Base-by-base conservation (phyloP, 2,329 filamentous ascomycete species). In the Pseudocercospora cruenta region DNA sequence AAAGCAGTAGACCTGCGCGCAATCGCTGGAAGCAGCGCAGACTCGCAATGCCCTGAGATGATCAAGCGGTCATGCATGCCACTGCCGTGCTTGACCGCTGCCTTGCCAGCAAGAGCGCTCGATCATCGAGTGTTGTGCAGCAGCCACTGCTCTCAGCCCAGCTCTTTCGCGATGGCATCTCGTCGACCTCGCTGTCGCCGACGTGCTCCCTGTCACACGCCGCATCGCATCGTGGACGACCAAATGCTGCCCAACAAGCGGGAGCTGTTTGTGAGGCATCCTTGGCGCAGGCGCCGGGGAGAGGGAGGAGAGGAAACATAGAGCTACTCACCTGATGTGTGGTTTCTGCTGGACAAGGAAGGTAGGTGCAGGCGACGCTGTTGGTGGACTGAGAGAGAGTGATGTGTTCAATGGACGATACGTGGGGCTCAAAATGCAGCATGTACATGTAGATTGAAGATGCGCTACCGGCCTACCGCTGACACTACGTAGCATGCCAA, bases 51-150 rank as follows among this genome's bases (percentile, higher is more conserved):
- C 31, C 31, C 55, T 43, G 5, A 43, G 39, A 43, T 43, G 39
- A 24, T 58, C 31, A 31, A 28, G 53, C 53, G 53, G 55, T 58
- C 55, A 19, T 43, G 55, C 12, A 43, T 58, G 55, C 33, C 19
- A 19, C 31, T 58, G 55, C 55, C 55, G 55, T 36, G 55, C 55
- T 43, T 58, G 55, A 58, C 55, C 55, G 55, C 55, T 24, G 55
- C 31, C 19, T 36, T 16, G 39, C 16, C 8, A 36, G 55, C 55
- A 58, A 26, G 55, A 36, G 55, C 55, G 55, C n/a, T 39, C 53
- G 14, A 33, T 16, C 7, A 51, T 51, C 21, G 51, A 26, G 12
- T 28, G n/a, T 19, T 58, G 7, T 58, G 24, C 55, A 39, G 55
- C 31, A 36, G 55, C 6, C 55, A 24, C 55, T 58, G 55, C 33